Evolutionary conservation across 805 yeast species (phyloP), one percentile per base, ranked within the genome.

Genomic region (Saccharomycopsis sp.): DNA sequence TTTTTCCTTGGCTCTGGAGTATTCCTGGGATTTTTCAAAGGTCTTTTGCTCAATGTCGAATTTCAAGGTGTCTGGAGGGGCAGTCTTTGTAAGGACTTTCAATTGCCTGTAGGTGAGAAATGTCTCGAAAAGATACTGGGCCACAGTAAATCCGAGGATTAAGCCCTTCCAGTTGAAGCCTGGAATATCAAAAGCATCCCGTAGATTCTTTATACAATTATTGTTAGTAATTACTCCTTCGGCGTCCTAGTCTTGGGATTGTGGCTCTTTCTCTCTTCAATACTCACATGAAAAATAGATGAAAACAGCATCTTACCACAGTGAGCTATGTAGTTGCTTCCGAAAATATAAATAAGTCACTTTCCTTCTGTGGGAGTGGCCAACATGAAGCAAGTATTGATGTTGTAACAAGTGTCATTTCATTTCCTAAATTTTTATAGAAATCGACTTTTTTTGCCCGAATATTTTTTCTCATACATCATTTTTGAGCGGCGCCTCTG

Each of bases 71-170:
- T 73, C 73, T n/a, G 97, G 97, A 21, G 89, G 82, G 44, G 77
- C 70, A 47, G 76, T 75, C 59, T 77, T 73, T 54, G 78, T 72
- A 63, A 87, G 76, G 7, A 84, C 85, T 63, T 76, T 78, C 68
- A 86, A 87, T 70, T 94, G 98, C 65, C 97, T 85, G 63, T 77
- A 79, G 52, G 83, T 80, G 55, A 94, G 74, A 67, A 85, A 85
- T 2, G 86, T 77, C 64, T 89, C 94, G 68, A 91, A 91, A 2
- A 78, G 71, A 66, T 79, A 90, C 68, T 90, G 87, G 34, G 87
- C 88, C 15, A 85, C 75, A 2, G 95, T 79, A 66, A 90, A 83
- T 1, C 91, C 88, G 51, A 87, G 69, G 52, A 92, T 81, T 50
- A 91, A 74, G 12, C 77, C 66, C 67, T 89, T 90, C 97, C 97